phyloP scores from a whole-genome alignment of 345 rosid genomes.

The Litchi chinensis region DNA sequence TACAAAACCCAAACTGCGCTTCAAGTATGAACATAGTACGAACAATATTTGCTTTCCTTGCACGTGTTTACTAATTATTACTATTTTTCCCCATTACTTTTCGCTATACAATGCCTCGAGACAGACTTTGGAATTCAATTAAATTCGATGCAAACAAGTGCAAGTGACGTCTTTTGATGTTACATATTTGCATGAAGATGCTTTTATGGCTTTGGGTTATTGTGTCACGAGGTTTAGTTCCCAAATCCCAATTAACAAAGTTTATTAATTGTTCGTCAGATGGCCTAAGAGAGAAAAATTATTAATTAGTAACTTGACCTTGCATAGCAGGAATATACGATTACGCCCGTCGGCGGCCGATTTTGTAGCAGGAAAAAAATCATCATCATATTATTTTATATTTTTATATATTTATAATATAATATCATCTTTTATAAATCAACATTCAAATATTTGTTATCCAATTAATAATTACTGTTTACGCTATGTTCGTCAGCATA shows the following conservation, averaged over 20 bases:
- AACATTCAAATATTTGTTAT: no score
- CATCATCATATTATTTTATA: no score
- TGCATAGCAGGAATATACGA: neutral
- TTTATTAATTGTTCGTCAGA: neutral
- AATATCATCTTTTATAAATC: no score
- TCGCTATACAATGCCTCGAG: neutral
- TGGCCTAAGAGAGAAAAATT: neutral
- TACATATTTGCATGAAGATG: neutral
- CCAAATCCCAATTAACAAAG: neutral
- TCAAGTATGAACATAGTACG: slow-evolving; percentile 12
- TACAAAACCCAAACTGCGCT: neutral
- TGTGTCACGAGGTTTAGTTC: neutral
- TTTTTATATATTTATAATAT: no score
- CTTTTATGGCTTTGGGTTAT: neutral
- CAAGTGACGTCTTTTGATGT: neutral
- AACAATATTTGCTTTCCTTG: neutral
- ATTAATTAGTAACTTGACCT: neutral
- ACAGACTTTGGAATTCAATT: neutral
- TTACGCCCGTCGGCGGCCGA: no score
- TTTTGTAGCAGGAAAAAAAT: no score
- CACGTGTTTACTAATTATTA: neutral
- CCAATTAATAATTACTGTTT: no score
- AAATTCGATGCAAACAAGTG: neutral
- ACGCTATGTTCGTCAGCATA: no score
- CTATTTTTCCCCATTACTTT: no score